phyloP scores from a whole-genome alignment of 257 asterid genomes.

The Voacanga thouarsii region DNA sequence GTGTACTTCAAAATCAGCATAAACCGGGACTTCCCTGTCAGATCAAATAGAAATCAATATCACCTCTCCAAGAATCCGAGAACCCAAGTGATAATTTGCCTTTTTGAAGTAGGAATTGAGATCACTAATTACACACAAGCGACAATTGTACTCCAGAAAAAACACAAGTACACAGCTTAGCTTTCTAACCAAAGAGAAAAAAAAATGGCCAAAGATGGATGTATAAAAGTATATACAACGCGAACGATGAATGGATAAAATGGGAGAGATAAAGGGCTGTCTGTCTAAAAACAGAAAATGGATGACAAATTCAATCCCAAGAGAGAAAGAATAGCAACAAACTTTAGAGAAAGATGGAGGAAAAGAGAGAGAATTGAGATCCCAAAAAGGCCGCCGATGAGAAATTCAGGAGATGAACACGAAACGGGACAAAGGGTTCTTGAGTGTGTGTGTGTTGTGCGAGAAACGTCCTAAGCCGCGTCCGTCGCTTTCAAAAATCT shows the following conservation, averaged over 20 bases:
- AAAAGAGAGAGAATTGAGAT: conserved; percentile 30
- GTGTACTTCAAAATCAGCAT: conserved; percentile 4
- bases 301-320: conserved; percentile 7
- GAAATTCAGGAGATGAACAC: conserved; percentile 1
- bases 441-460: neutral
- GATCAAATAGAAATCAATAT: conserved; percentile 12
- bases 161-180: conserved; percentile 19
- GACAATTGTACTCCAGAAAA: conserved; percentile 8
- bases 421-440: neutral
- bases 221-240: conserved; percentile 25
- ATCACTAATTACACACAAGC: conserved; percentile 1
- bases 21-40: neutral
- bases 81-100: neutral
- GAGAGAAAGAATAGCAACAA: conserved; percentile 30
- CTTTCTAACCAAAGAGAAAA: neutral
- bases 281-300: neutral
- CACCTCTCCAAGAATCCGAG: neutral
- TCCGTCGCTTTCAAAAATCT: conserved; percentile 15
- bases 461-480: neutral
- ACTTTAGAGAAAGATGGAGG: conserved; percentile 15
- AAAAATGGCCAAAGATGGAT: conserved; percentile 25
- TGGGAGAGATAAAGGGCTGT: conserved; percentile 9
- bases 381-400: conserved; percentile 32
- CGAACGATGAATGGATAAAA: neutral
- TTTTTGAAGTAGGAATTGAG: neutral